These are phyloP conservation scores for Termitomyces sp. DNA, from an alignment of 768 basidiomycete species.

Conservation along the genomic window DNA sequence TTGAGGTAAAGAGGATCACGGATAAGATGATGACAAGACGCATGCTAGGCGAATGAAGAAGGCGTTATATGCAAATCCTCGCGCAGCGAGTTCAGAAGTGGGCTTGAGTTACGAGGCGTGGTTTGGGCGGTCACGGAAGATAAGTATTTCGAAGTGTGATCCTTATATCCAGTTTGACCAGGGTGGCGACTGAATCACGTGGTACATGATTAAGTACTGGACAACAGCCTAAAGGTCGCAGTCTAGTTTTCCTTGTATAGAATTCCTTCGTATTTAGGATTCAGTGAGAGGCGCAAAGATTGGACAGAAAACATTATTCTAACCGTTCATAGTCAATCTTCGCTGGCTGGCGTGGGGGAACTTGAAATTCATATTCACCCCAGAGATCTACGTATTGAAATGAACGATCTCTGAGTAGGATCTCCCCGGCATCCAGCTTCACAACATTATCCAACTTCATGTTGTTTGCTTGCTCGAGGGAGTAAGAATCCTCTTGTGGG, in stretches of 20 bases:
- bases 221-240: no score
- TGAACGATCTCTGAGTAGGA: no score
- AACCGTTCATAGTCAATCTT: no score
- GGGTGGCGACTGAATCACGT: background rate
- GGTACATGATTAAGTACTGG: background rate
- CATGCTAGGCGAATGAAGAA: constrained; percentile 10
- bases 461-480: background rate
- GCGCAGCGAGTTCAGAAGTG: background rate
- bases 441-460: background rate
- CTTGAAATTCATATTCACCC: background rate
- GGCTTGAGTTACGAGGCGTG: background rate
- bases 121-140: background rate
- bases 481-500: background rate
- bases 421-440: background rate
- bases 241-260: no score
- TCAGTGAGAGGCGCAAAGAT: no score
- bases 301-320: no score
- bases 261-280: no score
- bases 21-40: constrained; percentile 19
- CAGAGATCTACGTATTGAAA: background rate
- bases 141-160: no score
- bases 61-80: background rate
- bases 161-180: no score
- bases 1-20: constrained; percentile 20
- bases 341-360: no score